Conservation (phyloP, 495 filamentous ascomycete species). For the Daldinia childiae region DNA sequence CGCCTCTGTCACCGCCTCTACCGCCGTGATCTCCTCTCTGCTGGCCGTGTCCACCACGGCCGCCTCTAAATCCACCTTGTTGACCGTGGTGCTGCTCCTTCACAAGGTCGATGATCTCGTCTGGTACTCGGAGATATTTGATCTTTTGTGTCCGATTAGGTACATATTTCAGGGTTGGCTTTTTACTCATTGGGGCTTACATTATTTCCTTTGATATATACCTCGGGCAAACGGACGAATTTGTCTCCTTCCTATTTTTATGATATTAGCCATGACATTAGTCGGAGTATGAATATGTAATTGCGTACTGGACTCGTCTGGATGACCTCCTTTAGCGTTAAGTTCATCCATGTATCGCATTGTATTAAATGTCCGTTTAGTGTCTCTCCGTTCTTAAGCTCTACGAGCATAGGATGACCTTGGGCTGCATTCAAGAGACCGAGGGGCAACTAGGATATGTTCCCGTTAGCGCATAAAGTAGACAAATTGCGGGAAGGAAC, state of each 20-base stretch:
- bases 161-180: not conserved
- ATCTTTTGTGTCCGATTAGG: slow-evolving; percentile 66
- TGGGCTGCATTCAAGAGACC: slow-evolving; percentile 94
- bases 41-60: slow-evolving; percentile 69
- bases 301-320: slow-evolving; percentile 80
- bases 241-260: slow-evolving; percentile 79
- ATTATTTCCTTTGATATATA: slow-evolving; percentile 96
- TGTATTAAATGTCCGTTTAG: slow-evolving; percentile 94
- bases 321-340: slow-evolving; percentile 96
- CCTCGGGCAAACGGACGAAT: slow-evolving; percentile 89
- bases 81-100: slow-evolving; percentile 88
- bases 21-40: slow-evolving; percentile 72
- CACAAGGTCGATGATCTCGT: slow-evolving; percentile 92
- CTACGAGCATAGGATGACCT: slow-evolving; percentile 98
- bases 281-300: not conserved
- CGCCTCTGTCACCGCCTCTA: slow-evolving; percentile 60
- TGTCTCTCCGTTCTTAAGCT: slow-evolving; percentile 98
- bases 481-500: not conserved
- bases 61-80: slow-evolving; percentile 65
- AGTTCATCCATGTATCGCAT: slow-evolving; percentile 99
- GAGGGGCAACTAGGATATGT: slow-evolving; percentile 75
- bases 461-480: slow-evolving; percentile 26
- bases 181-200: slow-evolving; percentile 57
- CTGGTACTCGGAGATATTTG: slow-evolving; percentile 95
- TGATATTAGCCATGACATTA: slow-evolving; percentile 18